A percentile compares a stretch with the other conserved stretches of the same genome.
These are phyloP conservation scores for Fusarium udum DNA, from an alignment of 2,329 filamentous ascomycete species.

Conservation along the genomic window DNA sequence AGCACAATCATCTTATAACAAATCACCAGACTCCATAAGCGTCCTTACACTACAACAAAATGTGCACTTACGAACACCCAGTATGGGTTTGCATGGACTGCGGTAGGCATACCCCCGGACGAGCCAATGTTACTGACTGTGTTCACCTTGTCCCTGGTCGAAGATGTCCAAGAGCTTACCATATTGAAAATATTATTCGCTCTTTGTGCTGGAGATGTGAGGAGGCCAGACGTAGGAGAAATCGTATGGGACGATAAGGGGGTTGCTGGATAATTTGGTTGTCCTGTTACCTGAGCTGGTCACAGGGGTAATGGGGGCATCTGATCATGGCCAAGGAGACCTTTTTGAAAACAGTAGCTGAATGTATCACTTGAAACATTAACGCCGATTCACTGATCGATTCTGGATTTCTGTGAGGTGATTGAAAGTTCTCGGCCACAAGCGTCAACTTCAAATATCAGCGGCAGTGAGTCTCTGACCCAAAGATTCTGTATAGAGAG, in stretches of 20 bases:
- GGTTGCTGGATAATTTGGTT: not conserved
- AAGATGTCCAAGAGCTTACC: not conserved
- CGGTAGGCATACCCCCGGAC: not conserved
- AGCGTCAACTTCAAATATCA: accelerated
- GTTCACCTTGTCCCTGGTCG: not conserved
- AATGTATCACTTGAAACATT: accelerated
- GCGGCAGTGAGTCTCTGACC: not conserved
- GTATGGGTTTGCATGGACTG: not conserved
- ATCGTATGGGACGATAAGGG: not conserved
- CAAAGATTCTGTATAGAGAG: no score
- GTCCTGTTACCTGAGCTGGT: not conserved
- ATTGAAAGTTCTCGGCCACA: accelerated
- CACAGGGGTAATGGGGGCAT: not conserved
- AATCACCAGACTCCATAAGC: accelerated
- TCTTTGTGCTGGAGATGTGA: not conserved
- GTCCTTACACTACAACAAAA: accelerated
- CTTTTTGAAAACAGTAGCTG: not conserved
- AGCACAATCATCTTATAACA: not conserved
- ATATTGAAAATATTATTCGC: not conserved
- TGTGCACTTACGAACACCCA: not conserved
- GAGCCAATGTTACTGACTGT: not conserved
- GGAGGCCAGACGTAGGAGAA: not conserved
- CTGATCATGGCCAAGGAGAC: no score
- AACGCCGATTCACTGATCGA: accelerated
- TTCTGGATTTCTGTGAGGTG: accelerated